phyloP scores from a whole-genome alignment of 345 rosid species.

The Euclidium syriacum region DNA sequence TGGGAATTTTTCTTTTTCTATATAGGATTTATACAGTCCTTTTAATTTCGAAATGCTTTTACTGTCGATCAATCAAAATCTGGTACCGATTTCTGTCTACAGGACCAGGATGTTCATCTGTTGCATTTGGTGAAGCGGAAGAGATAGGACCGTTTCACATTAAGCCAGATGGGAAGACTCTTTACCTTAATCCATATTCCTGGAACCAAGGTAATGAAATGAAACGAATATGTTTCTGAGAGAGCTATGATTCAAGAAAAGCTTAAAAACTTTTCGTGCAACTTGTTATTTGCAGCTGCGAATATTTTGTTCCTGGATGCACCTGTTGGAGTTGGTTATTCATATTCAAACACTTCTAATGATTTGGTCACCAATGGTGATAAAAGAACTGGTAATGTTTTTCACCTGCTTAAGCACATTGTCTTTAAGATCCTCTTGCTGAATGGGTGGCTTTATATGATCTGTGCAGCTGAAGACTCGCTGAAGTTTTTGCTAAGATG shows the following conservation, averaged over 20 bases:
- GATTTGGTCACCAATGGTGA: conserved; percentile 51
- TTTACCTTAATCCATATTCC: conserved; percentile 75
- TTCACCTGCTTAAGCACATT: conserved; percentile 16
- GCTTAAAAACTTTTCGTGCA: neutral
- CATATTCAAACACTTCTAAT: conserved; percentile 82
- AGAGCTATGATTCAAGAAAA: conserved; percentile 4
- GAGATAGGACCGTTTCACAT: conserved; percentile 94
- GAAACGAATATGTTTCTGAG: neutral
- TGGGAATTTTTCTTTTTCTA: neutral
- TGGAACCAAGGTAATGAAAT: conserved; percentile 76
- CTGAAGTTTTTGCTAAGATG: conserved; percentile 67
- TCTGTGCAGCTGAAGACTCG: conserved; percentile 68
- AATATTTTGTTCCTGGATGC: conserved; percentile 84
- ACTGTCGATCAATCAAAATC: neutral
- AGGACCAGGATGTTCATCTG: conserved; percentile 98
- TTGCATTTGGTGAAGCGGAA: conserved; percentile 86
- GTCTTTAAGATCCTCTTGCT: conserved; percentile 2
- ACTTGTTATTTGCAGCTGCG: conserved; percentile 50
- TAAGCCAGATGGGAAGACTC: conserved; percentile 63
- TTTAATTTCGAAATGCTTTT: neutral
- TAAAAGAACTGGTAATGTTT: conserved; percentile 55
- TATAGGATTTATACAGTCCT: neutral
- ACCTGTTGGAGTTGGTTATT: conserved; percentile 92
- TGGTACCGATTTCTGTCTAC: conserved; percentile 5
- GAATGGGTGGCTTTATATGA: neutral